phyloP scores from a whole-genome alignment of 2,329 filamentous ascomycete genomes.

The Colletotrichum musicola region DNA sequence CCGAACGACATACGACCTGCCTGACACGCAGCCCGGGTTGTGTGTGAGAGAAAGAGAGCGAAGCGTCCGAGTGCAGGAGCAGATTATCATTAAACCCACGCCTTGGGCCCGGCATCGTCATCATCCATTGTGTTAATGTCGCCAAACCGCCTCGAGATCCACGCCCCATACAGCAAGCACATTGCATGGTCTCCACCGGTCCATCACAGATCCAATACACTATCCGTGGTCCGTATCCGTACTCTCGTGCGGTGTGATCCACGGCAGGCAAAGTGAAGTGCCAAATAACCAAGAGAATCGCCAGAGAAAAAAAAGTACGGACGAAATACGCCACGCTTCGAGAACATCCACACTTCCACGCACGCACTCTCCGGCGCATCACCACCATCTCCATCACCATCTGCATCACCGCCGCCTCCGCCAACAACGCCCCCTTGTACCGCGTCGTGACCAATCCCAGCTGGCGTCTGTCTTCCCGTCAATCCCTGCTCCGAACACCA shows the following conservation, averaged over 20 bases:
- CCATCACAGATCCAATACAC: neutral
- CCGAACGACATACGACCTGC: constrained; percentile 4
- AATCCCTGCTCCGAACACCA: constrained; percentile 29
- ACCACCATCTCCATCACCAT: no score
- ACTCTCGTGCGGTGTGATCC: neutral
- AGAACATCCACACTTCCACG: constrained; percentile 10
- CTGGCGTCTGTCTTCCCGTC: constrained; percentile 19
- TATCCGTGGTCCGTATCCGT: neutral
- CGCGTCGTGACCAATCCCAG: constrained; percentile 34
- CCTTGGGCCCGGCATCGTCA: constrained; percentile 7
- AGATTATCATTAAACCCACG: constrained; percentile 17
- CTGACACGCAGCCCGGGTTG: neutral
- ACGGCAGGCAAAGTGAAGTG: constrained; percentile 3
- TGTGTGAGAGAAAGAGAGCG: no score
- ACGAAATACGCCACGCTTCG: neutral
- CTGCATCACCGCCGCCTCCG: no score
- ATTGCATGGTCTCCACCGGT: neutral
- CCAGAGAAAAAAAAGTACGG: neutral
- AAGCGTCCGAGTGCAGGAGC: neutral
- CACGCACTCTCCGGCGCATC: neutral
- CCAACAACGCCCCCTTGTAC: constrained; percentile 12
- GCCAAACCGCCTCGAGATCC: constrained; percentile 16
- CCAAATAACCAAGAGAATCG: no score
- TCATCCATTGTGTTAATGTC: constrained; percentile 25
- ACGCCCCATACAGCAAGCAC: no score